Conservation (phyloP, 352 stramenopile genomes). For the Phytophthora quininea region DNA sequence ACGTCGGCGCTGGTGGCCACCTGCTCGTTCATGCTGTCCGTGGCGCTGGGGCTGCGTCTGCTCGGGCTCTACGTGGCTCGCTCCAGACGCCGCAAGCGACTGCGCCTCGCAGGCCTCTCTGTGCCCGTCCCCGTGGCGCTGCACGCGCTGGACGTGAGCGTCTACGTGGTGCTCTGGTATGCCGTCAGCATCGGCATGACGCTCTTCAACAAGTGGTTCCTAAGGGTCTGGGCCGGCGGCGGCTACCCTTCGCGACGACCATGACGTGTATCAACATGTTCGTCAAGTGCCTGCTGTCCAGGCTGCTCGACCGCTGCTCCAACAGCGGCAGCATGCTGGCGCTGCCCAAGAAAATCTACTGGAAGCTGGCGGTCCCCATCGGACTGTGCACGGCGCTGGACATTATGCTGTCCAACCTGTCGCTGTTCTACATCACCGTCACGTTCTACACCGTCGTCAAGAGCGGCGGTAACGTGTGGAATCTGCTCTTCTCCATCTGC, state of each 20-base stretch:
- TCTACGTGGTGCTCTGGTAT: slow-evolving; percentile 82
- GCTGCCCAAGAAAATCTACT: slow-evolving; percentile 53
- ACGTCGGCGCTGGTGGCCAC: slow-evolving; percentile 57
- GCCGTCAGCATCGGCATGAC: slow-evolving; percentile 88
- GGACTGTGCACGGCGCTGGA: slow-evolving; percentile 82
- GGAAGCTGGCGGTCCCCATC: slow-evolving; percentile 77
- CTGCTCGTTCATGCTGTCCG: slow-evolving; percentile 65
- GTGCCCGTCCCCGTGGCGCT: slow-evolving; percentile 34
- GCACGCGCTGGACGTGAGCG: slow-evolving; percentile 71
- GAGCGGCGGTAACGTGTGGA: slow-evolving; percentile 81
- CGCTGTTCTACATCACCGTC: slow-evolving; percentile 87
- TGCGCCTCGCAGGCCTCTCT: slow-evolving; percentile 24
- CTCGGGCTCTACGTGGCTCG: slow-evolving; percentile 40
- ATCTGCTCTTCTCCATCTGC: slow-evolving; percentile 81
- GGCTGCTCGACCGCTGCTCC: slow-evolving; percentile 57
- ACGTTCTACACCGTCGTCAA: slow-evolving; percentile 90
- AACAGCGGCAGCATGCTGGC: slow-evolving; percentile 34
- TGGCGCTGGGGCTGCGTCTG: slow-evolving; percentile 55
- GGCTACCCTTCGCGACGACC: slow-evolving; percentile 78
- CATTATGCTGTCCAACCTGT: slow-evolving; percentile 85
- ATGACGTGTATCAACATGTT: slow-evolving; percentile 87
- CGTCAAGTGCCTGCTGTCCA: slow-evolving; percentile 71
- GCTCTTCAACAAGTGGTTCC: slow-evolving; percentile 87
- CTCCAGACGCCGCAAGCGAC: slow-evolving; percentile 25
- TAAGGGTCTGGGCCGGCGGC: slow-evolving; percentile 69